These are phyloP conservation scores for Actinomortierella ambigua DNA, from an alignment of 371 early-diverging fungal genomes.

Conservation along the genomic window DNA sequence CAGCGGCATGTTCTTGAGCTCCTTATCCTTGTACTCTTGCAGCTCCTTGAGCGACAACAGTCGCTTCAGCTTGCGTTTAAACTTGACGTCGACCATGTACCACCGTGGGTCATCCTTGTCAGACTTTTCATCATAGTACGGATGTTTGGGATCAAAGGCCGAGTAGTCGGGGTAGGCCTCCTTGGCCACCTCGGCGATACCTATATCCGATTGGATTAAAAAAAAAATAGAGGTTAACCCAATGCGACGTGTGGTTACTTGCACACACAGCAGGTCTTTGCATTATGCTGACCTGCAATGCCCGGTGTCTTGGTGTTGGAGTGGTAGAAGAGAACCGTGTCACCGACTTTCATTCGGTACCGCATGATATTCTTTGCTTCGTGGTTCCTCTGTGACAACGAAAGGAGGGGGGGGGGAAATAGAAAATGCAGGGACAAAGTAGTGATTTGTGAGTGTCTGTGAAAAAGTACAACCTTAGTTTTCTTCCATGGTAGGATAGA, in stretches of 20 bases:
- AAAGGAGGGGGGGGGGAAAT: neutral
- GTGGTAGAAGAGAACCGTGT: constrained; percentile 71
- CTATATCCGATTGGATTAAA: constrained; percentile 8
- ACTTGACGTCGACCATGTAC: constrained; percentile 78
- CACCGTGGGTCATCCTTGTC: constrained; percentile 62
- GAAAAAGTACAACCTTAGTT: neutral
- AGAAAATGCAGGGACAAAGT: neutral
- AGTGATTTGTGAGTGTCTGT: neutral
- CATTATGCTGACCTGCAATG: constrained; percentile 58
- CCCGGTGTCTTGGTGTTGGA: constrained; percentile 77
- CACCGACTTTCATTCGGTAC: constrained; percentile 65
- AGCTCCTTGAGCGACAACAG: constrained; percentile 64
- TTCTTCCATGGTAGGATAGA: no score
- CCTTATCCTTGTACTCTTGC: constrained; percentile 49
- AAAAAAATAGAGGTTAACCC: no score
- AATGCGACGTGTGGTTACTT: no score
- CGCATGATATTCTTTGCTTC: constrained; percentile 75
- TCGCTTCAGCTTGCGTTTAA: constrained; percentile 57
- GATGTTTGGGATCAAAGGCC: constrained; percentile 65
- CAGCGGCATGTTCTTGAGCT: constrained; percentile 61
- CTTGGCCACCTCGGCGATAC: constrained; percentile 49
- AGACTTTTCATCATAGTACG: constrained; percentile 70
- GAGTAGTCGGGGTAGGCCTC: constrained; percentile 69
- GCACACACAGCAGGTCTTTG: no score
- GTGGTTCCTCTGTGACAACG: constrained; percentile 55